Base-by-base conservation (phyloP, 495 filamentous ascomycete genomes). In the Pyrenopolyporus hunteri region DNA sequence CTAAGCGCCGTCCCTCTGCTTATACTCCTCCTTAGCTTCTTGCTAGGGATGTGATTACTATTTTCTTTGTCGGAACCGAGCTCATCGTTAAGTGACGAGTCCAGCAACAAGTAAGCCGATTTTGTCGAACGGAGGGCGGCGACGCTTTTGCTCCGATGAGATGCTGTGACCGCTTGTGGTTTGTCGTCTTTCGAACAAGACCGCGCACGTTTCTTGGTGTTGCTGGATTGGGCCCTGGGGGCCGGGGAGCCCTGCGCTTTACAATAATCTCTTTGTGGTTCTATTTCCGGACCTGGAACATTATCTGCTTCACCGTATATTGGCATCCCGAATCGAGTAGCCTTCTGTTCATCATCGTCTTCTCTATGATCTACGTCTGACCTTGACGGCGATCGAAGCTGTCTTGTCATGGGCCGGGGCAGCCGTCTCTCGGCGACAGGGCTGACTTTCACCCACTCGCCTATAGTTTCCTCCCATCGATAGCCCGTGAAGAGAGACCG, bases 391-490 rank as follows among this genome's bases (percentile, higher is more conserved):
- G 51, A 42, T 69, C 59, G 46, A 37, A 28, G 10, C 17, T 45
- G 39, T 28, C 35, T 44, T 63, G 36, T 40, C 6, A 33, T 47
- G 14, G 66, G 19, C 19, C 31, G 39, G 5, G 26, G 46, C 16
- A 42, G 43, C 17, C 50, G 59, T 52, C 52, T 64, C 2, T 52
- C 36, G 14, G 20, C 36, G 13, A 53, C 59, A 29, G 74, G 74
- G 43, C 72, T 78, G 13, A 59, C 67, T 8, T 62, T 75, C 13
- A 82, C 75, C 81, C 81, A 83, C 71, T 83, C 81, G 46, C 79
- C 74, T 60, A 83, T 82, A 19, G 75, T 80, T 55, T 81, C 80
- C 52, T 83, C 81, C 80, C 80, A 83, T 4, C 73, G 68, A 50
- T 76, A 79, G 11, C 76, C 73, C 6, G 70, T 64, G 40, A 76